phyloP scores from a whole-genome alignment of 2,329 filamentous ascomycete species.

The Sporothrix brasiliensis region DNA sequence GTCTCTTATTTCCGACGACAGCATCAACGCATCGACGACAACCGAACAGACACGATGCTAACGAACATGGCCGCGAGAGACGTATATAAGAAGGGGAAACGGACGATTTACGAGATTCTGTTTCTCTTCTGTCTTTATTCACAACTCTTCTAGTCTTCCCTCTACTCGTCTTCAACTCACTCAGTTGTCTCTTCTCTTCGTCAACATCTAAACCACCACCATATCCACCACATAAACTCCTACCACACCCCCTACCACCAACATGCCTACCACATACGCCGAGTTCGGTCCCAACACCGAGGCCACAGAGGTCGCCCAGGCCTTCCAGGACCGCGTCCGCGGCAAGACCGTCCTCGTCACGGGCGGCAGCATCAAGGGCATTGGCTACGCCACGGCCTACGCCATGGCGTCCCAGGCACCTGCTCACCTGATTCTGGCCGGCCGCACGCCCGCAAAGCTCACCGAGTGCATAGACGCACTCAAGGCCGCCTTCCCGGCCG shows the following conservation, averaged over 20 bases:
- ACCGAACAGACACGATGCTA: neutral
- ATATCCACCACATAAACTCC: too few species aligned
- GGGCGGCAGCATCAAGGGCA: conserved; percentile 44
- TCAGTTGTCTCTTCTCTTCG: neutral
- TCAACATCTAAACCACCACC: neutral
- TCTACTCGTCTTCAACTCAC: neutral
- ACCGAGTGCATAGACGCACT: conserved; percentile 44
- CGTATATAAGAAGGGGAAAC: conserved; percentile 1
- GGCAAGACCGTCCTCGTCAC: conserved; percentile 47
- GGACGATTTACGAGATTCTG: too few species aligned
- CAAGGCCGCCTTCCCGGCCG: conserved; percentile 33
- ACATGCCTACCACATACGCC: conserved; percentile 36
- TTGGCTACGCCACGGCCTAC: conserved; percentile 41
- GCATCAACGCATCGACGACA: neutral
- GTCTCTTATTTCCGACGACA: neutral
- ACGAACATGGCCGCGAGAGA: neutral
- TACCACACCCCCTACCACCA: neutral
- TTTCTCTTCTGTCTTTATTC: neutral
- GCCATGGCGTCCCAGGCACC: conserved; percentile 40
- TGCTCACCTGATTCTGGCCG: conserved; percentile 29
- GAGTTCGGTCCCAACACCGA: conserved; percentile 45
- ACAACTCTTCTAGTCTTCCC: neutral
- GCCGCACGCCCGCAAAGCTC: conserved; percentile 35
- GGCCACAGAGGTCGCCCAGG: conserved; percentile 46
- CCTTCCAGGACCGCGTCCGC: conserved; percentile 42